A percentile compares a stretch with the other conserved stretches of the same genome.
Conservation (phyloP, 2,329 filamentous ascomycete genomes). For the Grosmannia penicillata region DNA sequence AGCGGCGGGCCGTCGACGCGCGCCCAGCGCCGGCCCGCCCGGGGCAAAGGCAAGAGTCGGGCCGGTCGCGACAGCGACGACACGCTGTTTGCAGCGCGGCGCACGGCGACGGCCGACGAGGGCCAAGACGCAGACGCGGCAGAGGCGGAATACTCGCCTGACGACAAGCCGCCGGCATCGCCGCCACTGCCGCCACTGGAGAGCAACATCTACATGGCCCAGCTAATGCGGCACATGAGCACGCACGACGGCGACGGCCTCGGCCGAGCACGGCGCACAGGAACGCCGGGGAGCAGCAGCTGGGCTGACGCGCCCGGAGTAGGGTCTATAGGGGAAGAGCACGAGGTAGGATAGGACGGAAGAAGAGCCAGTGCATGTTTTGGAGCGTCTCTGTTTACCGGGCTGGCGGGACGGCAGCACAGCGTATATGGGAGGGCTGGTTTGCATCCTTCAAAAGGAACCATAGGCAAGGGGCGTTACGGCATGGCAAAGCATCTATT, state of each 20-base stretch:
- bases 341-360: background rate
- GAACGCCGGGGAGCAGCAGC: background rate
- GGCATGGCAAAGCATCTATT: too few species aligned
- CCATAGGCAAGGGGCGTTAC: too few species aligned
- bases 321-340: background rate
- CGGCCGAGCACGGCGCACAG: background rate
- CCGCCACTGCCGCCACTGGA: slow-evolving; percentile 2
- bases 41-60: slow-evolving; percentile 7
- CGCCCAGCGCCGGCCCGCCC: too few species aligned
- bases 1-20: slow-evolving; percentile 5
- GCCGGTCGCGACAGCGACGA: slow-evolving; percentile 6
- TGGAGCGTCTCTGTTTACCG: too few species aligned
- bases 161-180: background rate
- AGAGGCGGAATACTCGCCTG: background rate
- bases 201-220: slow-evolving; percentile 7
- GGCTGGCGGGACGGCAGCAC: too few species aligned
- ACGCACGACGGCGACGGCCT: background rate
- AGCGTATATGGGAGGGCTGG: too few species aligned
- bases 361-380: too few species aligned
- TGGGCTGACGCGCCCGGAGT: background rate
- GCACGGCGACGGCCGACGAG: background rate
- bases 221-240: slow-evolving; percentile 4
- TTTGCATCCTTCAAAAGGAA: too few species aligned
- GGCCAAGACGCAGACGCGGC: background rate
- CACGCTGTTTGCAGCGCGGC: background rate